phyloP scores from a whole-genome alignment of 371 early-diverging fungal genomes.

The Choanephora cucurbitarum region DNA sequence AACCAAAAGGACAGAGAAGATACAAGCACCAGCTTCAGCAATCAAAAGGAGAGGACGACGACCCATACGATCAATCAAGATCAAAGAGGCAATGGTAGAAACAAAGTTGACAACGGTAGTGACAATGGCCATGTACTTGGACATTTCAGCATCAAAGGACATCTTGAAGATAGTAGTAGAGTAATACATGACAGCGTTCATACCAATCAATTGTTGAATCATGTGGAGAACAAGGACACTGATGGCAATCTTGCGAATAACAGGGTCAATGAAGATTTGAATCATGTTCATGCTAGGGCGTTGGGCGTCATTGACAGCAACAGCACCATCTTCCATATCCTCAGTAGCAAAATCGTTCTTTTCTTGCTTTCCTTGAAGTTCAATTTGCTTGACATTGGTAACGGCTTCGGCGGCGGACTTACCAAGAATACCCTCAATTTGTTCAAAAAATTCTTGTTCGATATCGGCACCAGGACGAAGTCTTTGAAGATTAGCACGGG shows the following conservation, averaged over 20 bases:
- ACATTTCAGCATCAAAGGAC: constrained; percentile 44
- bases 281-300: constrained; percentile 30
- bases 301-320: neutral
- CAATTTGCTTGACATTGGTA: constrained; percentile 21
- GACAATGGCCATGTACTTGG: constrained; percentile 61
- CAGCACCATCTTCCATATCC: constrained; percentile 52
- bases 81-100: constrained; percentile 51
- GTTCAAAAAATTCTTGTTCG: constrained; percentile 61
- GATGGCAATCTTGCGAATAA: constrained; percentile 58
- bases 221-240: constrained; percentile 48
- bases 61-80: constrained; percentile 74
- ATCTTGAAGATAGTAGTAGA: constrained; percentile 69
- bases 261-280: constrained; percentile 47
- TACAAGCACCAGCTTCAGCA: constrained; percentile 58
- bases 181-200: constrained; percentile 85
- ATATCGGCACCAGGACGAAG: constrained; percentile 56
- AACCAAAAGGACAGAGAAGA: constrained; percentile 59
- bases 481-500: constrained; percentile 47
- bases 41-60: constrained; percentile 72
- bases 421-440: constrained; percentile 47
- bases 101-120: constrained; percentile 67
- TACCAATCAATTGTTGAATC: constrained; percentile 82
- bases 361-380: neutral
- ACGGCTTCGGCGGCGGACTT: constrained; percentile 27
- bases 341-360: neutral